phyloP scores from a whole-genome alignment of 106 monocot genomes.

The Acorus calamus region DNA sequence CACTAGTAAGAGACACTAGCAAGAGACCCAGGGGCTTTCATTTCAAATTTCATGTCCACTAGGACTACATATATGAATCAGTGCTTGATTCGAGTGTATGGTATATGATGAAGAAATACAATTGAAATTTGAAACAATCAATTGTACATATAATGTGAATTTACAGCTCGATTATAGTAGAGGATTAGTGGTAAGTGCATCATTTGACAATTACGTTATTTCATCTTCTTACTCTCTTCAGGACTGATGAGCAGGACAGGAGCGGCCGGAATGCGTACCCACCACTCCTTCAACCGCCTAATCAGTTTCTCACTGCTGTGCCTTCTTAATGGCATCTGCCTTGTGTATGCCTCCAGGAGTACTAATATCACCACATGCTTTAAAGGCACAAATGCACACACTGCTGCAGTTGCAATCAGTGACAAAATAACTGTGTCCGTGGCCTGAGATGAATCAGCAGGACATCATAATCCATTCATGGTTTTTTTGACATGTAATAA shows the following conservation, averaged over 20 bases:
- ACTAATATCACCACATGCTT: slow-evolving; percentile 38
- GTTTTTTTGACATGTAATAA: neutral
- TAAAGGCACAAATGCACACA: slow-evolving; percentile 43
- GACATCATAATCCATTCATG: too few relatives aligned
- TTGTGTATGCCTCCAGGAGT: slow-evolving; percentile 68
- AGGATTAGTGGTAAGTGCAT: too few relatives aligned
- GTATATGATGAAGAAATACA: too few relatives aligned
- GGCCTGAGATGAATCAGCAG: slow-evolving; percentile 31
- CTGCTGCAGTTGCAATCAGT: slow-evolving; percentile 25
- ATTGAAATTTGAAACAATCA: too few relatives aligned
- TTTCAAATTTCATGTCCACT: too few relatives aligned
- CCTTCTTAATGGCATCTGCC: slow-evolving; percentile 79
- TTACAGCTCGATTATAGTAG: too few relatives aligned
- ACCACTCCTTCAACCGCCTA: slow-evolving; percentile 78
- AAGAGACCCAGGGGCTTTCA: too few relatives aligned
- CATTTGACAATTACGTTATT: slow-evolving; percentile 4
- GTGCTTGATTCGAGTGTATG: too few relatives aligned
- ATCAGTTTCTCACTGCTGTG: slow-evolving; percentile 46
- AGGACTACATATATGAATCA: too few relatives aligned
- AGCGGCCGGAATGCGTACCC: slow-evolving; percentile 91
- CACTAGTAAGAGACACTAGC: too few relatives aligned
- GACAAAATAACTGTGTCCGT: slow-evolving; percentile 44
- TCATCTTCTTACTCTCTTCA: slow-evolving; percentile 43
- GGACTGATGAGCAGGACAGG: slow-evolving; percentile 55
- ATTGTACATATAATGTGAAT: too few relatives aligned